phyloP scores from a whole-genome alignment of 2,329 filamentous ascomycete species.

The Pseudogymnoascus sp. region DNA sequence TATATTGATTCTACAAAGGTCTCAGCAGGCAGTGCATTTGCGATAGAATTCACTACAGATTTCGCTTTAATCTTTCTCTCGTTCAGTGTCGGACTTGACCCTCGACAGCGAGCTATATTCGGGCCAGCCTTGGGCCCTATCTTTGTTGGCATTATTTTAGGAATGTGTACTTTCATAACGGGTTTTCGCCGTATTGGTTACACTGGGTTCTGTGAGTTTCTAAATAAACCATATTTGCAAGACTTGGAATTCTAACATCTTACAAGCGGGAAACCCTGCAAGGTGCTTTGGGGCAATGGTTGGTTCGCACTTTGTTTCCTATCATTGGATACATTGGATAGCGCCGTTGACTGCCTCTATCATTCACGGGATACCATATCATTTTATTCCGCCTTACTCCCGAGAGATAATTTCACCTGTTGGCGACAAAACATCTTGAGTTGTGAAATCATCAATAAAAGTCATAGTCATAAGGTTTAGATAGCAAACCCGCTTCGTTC shows the following conservation, averaged over 20 bases:
- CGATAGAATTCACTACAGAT: neutral
- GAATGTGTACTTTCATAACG: neutral
- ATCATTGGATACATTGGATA: neutral
- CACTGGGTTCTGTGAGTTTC: neutral
- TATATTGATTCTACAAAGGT: neutral
- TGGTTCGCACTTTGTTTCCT: neutral
- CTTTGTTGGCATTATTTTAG: neutral
- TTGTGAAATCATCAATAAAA: neutral
- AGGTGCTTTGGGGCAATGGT: neutral
- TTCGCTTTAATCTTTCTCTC: neutral
- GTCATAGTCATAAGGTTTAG: neutral
- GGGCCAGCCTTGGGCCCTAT: neutral
- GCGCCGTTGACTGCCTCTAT: neutral
- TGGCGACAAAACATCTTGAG: neutral
- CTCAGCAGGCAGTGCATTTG: neutral
- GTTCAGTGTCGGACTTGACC: neutral
- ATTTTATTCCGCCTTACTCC: neutral
- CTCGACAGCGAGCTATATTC: neutral
- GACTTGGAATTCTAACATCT: neutral
- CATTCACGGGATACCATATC: neutral
- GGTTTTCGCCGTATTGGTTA: neutral
- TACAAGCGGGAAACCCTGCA: neutral
- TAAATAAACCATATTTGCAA: neutral
- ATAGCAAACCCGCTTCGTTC: neutral
- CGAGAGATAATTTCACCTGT: neutral